A percentile compares a stretch with the other conserved stretches of the same genome.
These are phyloP conservation scores for Backusella tuberculispora DNA, from an alignment of 192 early-diverging fungal genomes.

Conservation along the genomic window DNA sequence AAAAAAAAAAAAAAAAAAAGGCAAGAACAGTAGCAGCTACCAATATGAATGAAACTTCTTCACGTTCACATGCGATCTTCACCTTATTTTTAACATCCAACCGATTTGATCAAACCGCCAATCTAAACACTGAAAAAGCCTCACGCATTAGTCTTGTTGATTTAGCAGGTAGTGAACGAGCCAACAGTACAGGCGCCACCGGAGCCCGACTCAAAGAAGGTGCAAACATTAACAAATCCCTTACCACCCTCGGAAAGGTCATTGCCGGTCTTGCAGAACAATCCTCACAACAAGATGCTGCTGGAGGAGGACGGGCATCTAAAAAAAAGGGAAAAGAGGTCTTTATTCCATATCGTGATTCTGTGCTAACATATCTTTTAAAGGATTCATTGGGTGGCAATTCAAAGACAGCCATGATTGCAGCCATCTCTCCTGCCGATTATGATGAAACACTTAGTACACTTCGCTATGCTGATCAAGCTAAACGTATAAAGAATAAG, in stretches of 20 bases:
- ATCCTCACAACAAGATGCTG: conserved; percentile 40
- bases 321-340: background rate
- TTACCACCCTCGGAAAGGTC: conserved; percentile 92
- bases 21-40: conserved; percentile 91
- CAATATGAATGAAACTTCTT: conserved; percentile 92
- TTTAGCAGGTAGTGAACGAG: conserved; percentile 92
- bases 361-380: conserved; percentile 72
- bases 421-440: conserved; percentile 66
- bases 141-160: conserved; percentile 85
- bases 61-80: conserved; percentile 87
- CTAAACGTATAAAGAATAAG: conserved; percentile 80
- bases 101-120: conserved; percentile 48
- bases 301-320: conserved; percentile 39
- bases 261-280: conserved; percentile 88
- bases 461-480: conserved; percentile 81
- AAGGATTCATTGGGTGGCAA: conserved; percentile 78
- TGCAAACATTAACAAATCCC: conserved; percentile 93
- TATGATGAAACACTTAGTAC: conserved; percentile 73
- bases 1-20: conserved; percentile 62
- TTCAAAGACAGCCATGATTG: conserved; percentile 74
- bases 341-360: conserved; percentile 92
- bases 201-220: conserved; percentile 88
- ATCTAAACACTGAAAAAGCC: conserved; percentile 68
- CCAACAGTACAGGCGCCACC: conserved; percentile 81
- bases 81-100: conserved; percentile 74